phyloP scores from a whole-genome alignment of 305 asterid species.

The Fraxinus angustifolia region DNA sequence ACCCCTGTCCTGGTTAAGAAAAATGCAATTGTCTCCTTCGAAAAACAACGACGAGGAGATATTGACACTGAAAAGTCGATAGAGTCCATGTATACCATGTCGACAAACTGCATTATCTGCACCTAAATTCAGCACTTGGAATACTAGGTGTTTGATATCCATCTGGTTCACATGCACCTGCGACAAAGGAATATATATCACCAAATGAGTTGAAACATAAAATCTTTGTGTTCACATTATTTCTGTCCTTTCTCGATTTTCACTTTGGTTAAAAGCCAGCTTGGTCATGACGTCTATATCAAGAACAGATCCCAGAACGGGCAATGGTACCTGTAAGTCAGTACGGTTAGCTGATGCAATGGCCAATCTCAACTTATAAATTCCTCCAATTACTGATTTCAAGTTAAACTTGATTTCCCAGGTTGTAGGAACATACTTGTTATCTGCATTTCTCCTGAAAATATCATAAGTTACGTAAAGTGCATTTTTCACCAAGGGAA shows the following conservation, averaged over 20 bases:
- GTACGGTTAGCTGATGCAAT: slow-evolving; percentile 53
- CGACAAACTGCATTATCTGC: slow-evolving; percentile 42
- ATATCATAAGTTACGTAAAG: neutral
- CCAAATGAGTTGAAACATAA: neutral
- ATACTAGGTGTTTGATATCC: slow-evolving; percentile 33
- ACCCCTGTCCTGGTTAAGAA: slow-evolving; percentile 44
- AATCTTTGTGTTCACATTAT: neutral
- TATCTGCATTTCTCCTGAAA: slow-evolving; percentile 36
- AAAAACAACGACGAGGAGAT: slow-evolving; percentile 30
- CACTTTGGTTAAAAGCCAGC: neutral
- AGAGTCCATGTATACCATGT: slow-evolving; percentile 53
- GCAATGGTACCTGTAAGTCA: slow-evolving; percentile 35
- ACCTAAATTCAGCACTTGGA: slow-evolving; percentile 43
- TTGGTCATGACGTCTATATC: neutral
- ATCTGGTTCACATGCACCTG: slow-evolving; percentile 47
- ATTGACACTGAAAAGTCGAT: slow-evolving; percentile 37
- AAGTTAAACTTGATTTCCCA: slow-evolving; percentile 49
- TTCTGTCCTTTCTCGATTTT: neutral
- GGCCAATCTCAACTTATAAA: slow-evolving; percentile 45
- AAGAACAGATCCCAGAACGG: neutral
- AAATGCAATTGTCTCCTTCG: slow-evolving; percentile 39
- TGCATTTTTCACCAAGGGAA: neutral
- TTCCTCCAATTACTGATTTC: slow-evolving; percentile 27
- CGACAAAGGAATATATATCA: neutral
- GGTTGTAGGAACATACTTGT: slow-evolving; percentile 39